Percentiles rank a stretch among this genome's conserved stretches.
Evolutionary conservation across 345 rosid species (phyloP).

Genomic region (Camelina laxa): DNA sequence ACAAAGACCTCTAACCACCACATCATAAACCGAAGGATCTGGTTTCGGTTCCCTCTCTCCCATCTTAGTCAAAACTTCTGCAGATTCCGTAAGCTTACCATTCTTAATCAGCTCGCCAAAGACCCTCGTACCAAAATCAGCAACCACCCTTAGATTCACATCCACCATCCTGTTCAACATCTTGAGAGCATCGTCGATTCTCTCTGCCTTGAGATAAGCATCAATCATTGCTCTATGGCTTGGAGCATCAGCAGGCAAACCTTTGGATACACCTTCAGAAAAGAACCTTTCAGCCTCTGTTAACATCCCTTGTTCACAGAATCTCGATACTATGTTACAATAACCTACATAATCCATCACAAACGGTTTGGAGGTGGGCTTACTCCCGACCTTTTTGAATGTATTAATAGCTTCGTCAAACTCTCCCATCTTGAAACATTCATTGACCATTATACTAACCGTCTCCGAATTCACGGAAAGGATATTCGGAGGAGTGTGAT

Average conservation of each 20-base stretch:
- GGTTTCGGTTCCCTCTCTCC: conserved; percentile 95
- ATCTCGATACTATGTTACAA: conserved; percentile 69
- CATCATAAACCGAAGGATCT: conserved; percentile 77
- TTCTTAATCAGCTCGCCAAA: conserved; percentile 71
- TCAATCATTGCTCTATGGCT: conserved; percentile 78
- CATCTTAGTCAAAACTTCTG: conserved; percentile 76
- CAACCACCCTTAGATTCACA: conserved; percentile 81
- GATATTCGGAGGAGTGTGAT: conserved; percentile 79
- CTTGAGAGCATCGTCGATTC: conserved; percentile 71
- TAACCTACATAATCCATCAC: conserved; percentile 85
- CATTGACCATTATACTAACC: conserved; percentile 82
- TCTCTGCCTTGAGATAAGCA: conserved; percentile 69
- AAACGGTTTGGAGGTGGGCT: conserved; percentile 71
- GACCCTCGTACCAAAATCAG: conserved; percentile 75
- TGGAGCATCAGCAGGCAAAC: conserved; percentile 74
- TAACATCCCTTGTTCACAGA: conserved; percentile 81
- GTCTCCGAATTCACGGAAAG: conserved; percentile 92
- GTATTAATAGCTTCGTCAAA: conserved; percentile 62
- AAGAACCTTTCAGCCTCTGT: conserved; percentile 71
- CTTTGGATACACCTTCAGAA: conserved; percentile 61
- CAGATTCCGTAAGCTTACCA: conserved; percentile 73
- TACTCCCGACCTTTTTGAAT: conserved; percentile 77
- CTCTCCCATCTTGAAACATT: conserved; percentile 80
- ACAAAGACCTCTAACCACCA: conserved; percentile 83
- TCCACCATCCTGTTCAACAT: conserved; percentile 75